Evolutionary conservation across 495 filamentous ascomycete species (phyloP).

Genomic region (Daldinia childiae): DNA sequence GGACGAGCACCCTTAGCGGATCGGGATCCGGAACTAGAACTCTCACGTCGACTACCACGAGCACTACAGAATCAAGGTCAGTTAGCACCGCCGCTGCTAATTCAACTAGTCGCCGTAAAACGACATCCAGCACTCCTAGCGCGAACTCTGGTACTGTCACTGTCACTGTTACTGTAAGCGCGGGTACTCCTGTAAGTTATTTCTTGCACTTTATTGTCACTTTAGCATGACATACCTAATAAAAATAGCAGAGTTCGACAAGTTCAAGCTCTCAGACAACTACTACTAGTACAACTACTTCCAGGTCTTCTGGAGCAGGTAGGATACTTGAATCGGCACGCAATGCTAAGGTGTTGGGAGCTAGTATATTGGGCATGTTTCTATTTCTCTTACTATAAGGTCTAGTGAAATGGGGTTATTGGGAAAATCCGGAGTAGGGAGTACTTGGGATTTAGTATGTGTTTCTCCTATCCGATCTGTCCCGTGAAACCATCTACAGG

Average conservation of each 20-base stretch:
- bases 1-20: slow-evolving; percentile 24
- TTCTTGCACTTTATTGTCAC: neutral
- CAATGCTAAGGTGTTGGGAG: neutral
- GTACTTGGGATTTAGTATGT: neutral
- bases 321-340: neutral
- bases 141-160: neutral
- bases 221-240: slow-evolving; percentile 4
- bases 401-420: neutral
- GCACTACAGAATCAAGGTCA: neutral
- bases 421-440: neutral
- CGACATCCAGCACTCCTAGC: too few relatives aligned
- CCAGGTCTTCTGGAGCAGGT: neutral
- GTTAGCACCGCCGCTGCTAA: too few relatives aligned
- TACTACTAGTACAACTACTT: slow-evolving; percentile 11
- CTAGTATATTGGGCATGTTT: neutral
- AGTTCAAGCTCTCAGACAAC: slow-evolving; percentile 15
- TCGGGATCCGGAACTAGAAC: slow-evolving; percentile 21
- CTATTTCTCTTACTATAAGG: slow-evolving; percentile 10
- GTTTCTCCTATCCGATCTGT: neutral
- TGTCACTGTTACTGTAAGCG: slow-evolving; percentile 15
- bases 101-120: neutral
- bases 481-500: neutral
- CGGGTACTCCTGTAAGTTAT: slow-evolving; percentile 16
- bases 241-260: slow-evolving; percentile 7
- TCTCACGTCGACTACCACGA: slow-evolving; percentile 31